Evolutionary conservation across 352 stramenopile genomes (phyloP), one percentile per base, ranked within the genome.

Genomic region (Halophytophthora batemanensis): DNA sequence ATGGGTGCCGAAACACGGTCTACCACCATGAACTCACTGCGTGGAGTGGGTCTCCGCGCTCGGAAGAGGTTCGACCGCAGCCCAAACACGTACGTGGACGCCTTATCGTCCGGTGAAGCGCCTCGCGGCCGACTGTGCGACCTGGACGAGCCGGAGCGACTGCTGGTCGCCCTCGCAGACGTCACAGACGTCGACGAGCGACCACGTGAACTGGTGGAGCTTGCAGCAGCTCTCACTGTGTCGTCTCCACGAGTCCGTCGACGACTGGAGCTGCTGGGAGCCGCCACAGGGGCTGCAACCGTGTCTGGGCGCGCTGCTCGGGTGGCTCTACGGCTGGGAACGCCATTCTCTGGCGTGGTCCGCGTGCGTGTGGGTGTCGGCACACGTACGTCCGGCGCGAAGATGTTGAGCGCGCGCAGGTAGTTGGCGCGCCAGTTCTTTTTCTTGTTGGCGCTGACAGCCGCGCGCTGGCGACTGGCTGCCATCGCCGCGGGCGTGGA

Each of bases 401-500:
- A 81, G 47, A 90, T 88, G 49, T 90, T 87, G 17, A 90, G 65
- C n/a, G 77, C 77, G 46, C 71, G 77, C 25, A 90, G 58, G 56
- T 90, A 90, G 61, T 86, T 90, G 43, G 71, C 77, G 19, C 80
- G 70, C 80, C 80, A 90, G 56, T 82, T 86, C 62, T 86, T 74
- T 50, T 68, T 67, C 54, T 61, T 69, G 43, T 63, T 64, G 40
- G 50, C 51, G 33, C 37, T 57, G 1, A 71, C 33, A 21, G 62
- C 55, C 54, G 62, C 49, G 8, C 50, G 47, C 21, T 68, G 56
- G 36, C 53, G 66, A 41, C 39, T 64, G 29, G 22, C 62, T 23
- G 48, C 43, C 38, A 66, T 59, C 3, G 22, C 48, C 34, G 48
- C 7, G 42, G 46, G 33, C 38, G 31, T 59, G 35, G 22, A 40